phyloP scores from a whole-genome alignment of 345 rosid genomes.

The Lagerstroemia speciosa region DNA sequence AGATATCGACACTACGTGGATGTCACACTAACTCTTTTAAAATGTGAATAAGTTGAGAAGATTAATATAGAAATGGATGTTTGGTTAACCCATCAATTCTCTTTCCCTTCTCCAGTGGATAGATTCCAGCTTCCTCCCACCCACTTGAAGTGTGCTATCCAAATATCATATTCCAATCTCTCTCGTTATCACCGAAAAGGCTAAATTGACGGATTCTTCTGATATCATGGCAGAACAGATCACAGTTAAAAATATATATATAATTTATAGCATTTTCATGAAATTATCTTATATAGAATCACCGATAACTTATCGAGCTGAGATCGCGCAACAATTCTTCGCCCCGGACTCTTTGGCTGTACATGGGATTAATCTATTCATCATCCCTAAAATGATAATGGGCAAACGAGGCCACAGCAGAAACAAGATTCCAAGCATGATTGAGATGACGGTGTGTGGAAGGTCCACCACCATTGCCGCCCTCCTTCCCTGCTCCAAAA shows the following conservation, averaged over 20 bases:
- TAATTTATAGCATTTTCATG: background rate
- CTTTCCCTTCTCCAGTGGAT: background rate
- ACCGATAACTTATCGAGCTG: background rate
- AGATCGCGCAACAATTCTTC: background rate
- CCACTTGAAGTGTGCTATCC: background rate
- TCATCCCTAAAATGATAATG: too few species aligned
- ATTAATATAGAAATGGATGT: background rate
- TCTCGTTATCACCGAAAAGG: too few species aligned
- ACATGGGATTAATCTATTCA: too few species aligned
- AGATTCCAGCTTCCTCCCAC: constrained; percentile 13
- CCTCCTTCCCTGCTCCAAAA: background rate
- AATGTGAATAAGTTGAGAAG: constrained; percentile 1
- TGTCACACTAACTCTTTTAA: background rate
- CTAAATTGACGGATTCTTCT: too few species aligned
- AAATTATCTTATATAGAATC: too few species aligned
- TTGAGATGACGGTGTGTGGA: background rate
- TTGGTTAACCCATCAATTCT: constrained; percentile 9
- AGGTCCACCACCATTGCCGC: constrained; percentile 5
- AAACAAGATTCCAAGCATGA: constrained; percentile 9
- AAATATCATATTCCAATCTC: background rate
- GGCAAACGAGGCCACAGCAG: background rate
- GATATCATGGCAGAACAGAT: background rate
- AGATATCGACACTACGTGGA: too few species aligned
- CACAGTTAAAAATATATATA: background rate
- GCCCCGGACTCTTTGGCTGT: background rate